Evolutionary conservation across 2,329 filamentous ascomycete species (phyloP).

Genomic region (Arthrinium puccinioides): DNA sequence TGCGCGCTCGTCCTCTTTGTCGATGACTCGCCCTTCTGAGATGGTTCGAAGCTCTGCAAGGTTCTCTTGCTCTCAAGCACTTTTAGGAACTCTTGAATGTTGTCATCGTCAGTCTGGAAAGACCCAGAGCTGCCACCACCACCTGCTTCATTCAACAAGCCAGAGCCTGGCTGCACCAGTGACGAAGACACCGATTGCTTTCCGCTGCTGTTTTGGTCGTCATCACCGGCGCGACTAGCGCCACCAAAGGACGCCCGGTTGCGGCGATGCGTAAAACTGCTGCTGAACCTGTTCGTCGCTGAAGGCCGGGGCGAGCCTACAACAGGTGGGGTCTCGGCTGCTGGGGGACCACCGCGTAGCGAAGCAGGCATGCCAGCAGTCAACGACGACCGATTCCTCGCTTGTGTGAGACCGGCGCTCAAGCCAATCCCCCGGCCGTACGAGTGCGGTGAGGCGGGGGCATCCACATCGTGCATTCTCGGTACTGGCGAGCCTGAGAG

Average conservation of each 20-base stretch:
- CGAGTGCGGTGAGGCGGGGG: constrained; percentile 49
- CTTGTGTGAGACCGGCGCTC: constrained; percentile 41
- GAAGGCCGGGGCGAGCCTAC: constrained; percentile 73
- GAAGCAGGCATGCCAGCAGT: constrained; percentile 71
- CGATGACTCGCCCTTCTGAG: constrained; percentile 60
- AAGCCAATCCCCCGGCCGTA: constrained; percentile 39
- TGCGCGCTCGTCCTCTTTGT: constrained; percentile 72
- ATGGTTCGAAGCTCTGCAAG: constrained; percentile 67
- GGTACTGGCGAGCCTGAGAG: constrained; percentile 78
- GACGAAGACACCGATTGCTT: constrained; percentile 69
- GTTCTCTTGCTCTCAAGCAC: constrained; percentile 83
- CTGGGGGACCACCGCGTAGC: constrained; percentile 57
- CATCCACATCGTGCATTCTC: constrained; percentile 40
- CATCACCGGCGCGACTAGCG: constrained; percentile 57
- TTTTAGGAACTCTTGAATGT: constrained; percentile 89
- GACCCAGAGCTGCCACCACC: constrained; percentile 61
- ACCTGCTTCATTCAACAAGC: constrained; percentile 64
- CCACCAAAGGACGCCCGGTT: constrained; percentile 71
- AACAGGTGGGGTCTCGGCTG: constrained; percentile 52
- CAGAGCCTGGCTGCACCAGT: constrained; percentile 66
- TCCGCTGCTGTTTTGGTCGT: constrained; percentile 75
- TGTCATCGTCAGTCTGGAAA: constrained; percentile 73
- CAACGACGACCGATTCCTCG: constrained; percentile 64
- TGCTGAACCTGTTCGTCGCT: constrained; percentile 79
- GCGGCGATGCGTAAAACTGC: constrained; percentile 84